Evolutionary conservation across 441 rosid species (phyloP).

Genomic region (Pelargonium australe): DNA sequence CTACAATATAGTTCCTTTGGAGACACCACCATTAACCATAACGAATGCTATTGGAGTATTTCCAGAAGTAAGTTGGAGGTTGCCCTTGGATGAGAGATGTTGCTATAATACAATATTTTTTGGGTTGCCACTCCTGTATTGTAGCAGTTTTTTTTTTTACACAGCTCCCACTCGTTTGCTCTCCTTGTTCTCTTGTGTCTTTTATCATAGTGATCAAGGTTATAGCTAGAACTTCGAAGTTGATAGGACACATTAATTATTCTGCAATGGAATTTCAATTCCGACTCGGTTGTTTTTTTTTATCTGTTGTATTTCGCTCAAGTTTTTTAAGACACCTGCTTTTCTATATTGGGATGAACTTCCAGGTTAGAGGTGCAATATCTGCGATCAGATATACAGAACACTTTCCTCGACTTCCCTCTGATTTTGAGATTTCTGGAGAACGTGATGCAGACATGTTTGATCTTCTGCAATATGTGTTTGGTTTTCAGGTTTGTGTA

Average conservation of each 20-base stretch:
- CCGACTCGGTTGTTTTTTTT: constrained; percentile 8
- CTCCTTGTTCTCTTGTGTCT: no score
- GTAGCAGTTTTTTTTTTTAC: not conserved
- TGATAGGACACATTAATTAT: constrained; percentile 5
- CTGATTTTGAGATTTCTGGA: constrained; percentile 58
- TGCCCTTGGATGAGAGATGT: constrained; percentile 14
- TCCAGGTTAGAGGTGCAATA: constrained; percentile 86
- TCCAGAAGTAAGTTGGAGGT: constrained; percentile 78
- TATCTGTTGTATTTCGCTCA: constrained; percentile 16
- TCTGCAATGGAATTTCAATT: constrained; percentile 10
- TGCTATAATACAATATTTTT: not conserved
- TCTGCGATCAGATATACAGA: constrained; percentile 77
- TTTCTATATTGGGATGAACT: constrained; percentile 17
- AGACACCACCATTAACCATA: constrained; percentile 78
- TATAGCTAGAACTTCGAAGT: no score
- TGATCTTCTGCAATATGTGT: constrained; percentile 81
- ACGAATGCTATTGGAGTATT: constrained; percentile 83
- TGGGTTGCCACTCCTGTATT: not conserved
- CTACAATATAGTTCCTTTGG: constrained; percentile 90
- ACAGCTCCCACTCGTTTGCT: not conserved
- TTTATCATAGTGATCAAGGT: no score
- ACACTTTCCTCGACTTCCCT: constrained; percentile 80
- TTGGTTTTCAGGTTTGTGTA: constrained; percentile 90
- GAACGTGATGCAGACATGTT: constrained; percentile 87
- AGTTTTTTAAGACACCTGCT: not conserved